Evolutionary conservation across 164 flowering plant genomes (phyloP), one percentile per base, ranked within the genome.

Genomic region (Magnolia sinica): DNA sequence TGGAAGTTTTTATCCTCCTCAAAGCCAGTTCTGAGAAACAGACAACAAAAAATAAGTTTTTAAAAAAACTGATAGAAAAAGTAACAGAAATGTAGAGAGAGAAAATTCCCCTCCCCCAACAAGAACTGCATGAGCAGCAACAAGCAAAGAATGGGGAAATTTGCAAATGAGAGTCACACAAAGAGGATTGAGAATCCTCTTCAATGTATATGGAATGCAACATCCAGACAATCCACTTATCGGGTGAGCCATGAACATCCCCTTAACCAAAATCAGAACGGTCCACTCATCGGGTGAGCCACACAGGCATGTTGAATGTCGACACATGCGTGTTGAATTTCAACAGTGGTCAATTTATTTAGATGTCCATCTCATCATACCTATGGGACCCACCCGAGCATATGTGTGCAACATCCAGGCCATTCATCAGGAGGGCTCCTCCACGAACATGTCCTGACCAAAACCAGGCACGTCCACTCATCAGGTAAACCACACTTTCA

Each of bases 1-100:
- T 96, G 94, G 82, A 96, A 96, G 79, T 96, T 94, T 81, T 96
- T 96, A 84, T 96, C 99, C 87, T 96, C 99, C 87, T 96, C 99
- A 84, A 96, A 96, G 76, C 99, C 99, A 81, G 99, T 96, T 86
- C 99, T 96, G 88, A 78, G 73, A 65, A 77, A 81, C 9, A 82
- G 80, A 79, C 50, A 14, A 37, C 49, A 22, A 2, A 16, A 19
- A 55, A 14, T 20, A 27, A 50, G 14, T 13, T n/a, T 27, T 22
- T 51, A 24, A 29, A 31, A 24, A 3, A 16, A 68, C 31, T 31
- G 22, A 29, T 1, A 19, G 49, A 29, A 31, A 68, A 68, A 4
- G 10, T 13, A 19, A 29, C 1, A 68, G 50, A 68, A 68, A 13
- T 37, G 31, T 68, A 45, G 50, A 68, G 22, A 27, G 13, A 65